A percentile compares a stretch with the other conserved stretches of the same genome.
These are phyloP conservation scores for Diaporthe citri DNA, from an alignment of 2,329 filamentous ascomycete genomes.

Conservation along the genomic window DNA sequence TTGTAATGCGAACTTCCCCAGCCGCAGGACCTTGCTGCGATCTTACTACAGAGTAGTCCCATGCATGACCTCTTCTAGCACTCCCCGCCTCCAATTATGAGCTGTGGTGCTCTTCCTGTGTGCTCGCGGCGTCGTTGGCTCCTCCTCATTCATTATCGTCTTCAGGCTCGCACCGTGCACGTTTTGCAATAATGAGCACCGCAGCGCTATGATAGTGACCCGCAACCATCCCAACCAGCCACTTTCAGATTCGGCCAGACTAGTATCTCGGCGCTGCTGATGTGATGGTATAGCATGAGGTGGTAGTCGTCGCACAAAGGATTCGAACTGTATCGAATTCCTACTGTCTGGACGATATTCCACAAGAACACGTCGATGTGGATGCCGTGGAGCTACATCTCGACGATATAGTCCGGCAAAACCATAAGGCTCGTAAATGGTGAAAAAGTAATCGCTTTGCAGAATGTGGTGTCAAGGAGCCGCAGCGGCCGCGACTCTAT, in stretches of 20 bases:
- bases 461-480: neutral
- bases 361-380: neutral
- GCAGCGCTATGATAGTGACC: neutral
- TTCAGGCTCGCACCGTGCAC: neutral
- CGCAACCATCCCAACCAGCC: neutral
- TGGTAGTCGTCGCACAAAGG: neutral
- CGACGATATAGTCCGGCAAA: neutral
- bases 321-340: neutral
- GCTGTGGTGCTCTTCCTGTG: constrained; percentile 3
- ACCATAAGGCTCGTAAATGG: neutral
- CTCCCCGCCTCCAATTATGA: neutral
- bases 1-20: neutral
- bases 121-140: neutral
- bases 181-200: neutral
- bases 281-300: neutral
- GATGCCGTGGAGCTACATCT: neutral
- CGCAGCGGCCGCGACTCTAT: constrained; percentile 45
- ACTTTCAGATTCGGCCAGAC: neutral
- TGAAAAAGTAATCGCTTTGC: no score
- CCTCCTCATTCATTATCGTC: neutral
- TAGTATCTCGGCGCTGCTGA: neutral
- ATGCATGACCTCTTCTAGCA: neutral
- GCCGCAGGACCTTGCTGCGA: neutral
- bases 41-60: neutral
- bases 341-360: neutral